phyloP scores from a whole-genome alignment of 202 grass and related monocot genomes.

The Dendrocalamus latiflorus region DNA sequence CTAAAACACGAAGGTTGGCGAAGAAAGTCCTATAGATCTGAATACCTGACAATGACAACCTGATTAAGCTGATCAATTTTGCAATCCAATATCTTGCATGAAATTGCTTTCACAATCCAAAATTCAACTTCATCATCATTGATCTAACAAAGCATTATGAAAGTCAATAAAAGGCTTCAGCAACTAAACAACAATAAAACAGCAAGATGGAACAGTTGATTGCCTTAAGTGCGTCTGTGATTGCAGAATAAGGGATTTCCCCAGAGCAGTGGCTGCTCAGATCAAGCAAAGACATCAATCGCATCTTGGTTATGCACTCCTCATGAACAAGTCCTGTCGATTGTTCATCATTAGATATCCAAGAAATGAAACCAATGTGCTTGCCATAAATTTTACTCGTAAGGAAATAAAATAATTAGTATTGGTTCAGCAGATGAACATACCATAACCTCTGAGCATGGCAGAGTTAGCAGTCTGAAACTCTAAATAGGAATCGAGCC shows the following conservation, averaged over 20 bases:
- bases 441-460: slow-evolving; percentile 72
- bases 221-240: slow-evolving; percentile 74
- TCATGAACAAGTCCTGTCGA: slow-evolving; percentile 65
- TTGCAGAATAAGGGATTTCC: slow-evolving; percentile 76
- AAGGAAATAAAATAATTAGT: neutral
- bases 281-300: slow-evolving; percentile 76
- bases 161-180: neutral
- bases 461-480: slow-evolving; percentile 64
- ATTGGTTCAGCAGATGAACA: neutral
- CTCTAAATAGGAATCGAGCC: slow-evolving; percentile 73
- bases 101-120: slow-evolving; percentile 97
- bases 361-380: neutral
- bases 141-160: slow-evolving; percentile 48
- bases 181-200: neutral
- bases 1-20: neutral
- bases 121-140: slow-evolving; percentile 82
- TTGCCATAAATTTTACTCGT: neutral
- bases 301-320: slow-evolving; percentile 88
- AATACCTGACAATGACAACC: slow-evolving; percentile 51
- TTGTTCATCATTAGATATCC: slow-evolving; percentile 4
- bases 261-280: slow-evolving; percentile 56
- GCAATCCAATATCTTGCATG: slow-evolving; percentile 73
- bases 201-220: neutral
- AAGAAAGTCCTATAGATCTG: neutral
- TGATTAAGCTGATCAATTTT: slow-evolving; percentile 76